Evolutionary conservation across 2,329 filamentous ascomycete species (phyloP), one percentile per base, ranked within the genome.

Genomic region (Penicillium psychrosexuale): DNA sequence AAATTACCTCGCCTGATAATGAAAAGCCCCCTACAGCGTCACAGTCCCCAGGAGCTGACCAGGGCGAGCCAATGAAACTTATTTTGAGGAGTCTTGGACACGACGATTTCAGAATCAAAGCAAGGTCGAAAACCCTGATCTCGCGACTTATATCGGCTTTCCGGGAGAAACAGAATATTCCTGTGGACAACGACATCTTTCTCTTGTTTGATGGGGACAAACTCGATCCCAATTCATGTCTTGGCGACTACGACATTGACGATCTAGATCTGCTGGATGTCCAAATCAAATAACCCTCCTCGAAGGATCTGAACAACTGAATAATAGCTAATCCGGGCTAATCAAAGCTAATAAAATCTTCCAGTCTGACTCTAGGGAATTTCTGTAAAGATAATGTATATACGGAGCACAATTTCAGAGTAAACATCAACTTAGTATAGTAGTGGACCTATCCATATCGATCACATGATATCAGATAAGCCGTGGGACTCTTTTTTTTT

Each of bases 231-330:
- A 77, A 84, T 1, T 74, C 77, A 30, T 82, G 80, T 2, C 79
- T 94, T 43, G 78, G 78, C 42, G 84, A 89, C 34, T 81, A 85
- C 2, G 90, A 91, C 17, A 83, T 96, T 38, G 84, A 84, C 43
- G 88, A 95, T 64, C 80, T 86, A 76, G 89, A 93, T 69, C 80
- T 82, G 28, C 76, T 96, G 33, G 90, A 96, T 71, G 88, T 94
- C 22, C 80, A 87, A 61, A 72, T 91, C 51, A 83, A 79, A 61
- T 84, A 58, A 47, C 17, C 8, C 11, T 27, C 1, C 9, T 43
- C 15, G 9, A 44, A 36, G 19, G 22, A 22, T 12, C n/a, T 9
- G 6, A 30, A 15, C 1, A 24, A 40, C 11, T 27, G 15, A 43
- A 34, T 22, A 33, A n/a, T 27, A 49, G 37, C 37, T 49, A 17